These are phyloP conservation scores for Trichoderma sp. DNA, from an alignment of 2,329 filamentous ascomycete species.

Conservation along the genomic window DNA sequence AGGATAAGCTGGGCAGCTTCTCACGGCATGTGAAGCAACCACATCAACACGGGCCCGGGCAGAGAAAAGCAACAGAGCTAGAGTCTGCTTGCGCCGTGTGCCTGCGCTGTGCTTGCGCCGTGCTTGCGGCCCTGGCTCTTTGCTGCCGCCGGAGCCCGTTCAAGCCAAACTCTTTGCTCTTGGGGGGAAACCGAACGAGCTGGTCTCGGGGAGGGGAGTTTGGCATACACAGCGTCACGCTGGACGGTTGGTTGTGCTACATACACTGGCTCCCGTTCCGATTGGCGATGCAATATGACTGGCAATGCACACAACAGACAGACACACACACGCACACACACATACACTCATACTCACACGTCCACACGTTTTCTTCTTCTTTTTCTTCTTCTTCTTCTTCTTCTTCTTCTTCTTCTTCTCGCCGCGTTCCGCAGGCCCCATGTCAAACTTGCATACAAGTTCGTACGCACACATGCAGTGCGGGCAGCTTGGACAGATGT, in stretches of 20 bases:
- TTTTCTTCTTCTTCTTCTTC: background rate
- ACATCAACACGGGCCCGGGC: background rate
- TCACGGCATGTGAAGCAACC: slow-evolving; percentile 1
- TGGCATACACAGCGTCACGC: slow-evolving; percentile 13
- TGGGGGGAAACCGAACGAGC: slow-evolving; percentile 1
- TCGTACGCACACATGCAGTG: background rate
- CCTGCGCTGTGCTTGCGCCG: background rate
- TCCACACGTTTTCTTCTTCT: background rate
- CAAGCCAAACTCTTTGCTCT: background rate
- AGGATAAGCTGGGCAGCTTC: slow-evolving; percentile 4
- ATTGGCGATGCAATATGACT: slow-evolving; percentile 13
- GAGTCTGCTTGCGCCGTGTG: background rate
- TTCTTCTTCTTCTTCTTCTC: background rate
- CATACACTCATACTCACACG: background rate
- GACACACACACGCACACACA: background rate
- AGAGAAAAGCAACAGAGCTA: background rate
- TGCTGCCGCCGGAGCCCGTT: background rate
- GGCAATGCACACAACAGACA: slow-evolving; percentile 10
- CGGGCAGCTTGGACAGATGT: background rate
- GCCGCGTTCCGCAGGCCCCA: slow-evolving; percentile 1
- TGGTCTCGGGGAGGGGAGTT: slow-evolving; percentile 10
- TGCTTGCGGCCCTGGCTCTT: background rate
- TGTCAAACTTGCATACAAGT: background rate
- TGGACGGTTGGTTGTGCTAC: slow-evolving; percentile 9
- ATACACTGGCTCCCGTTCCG: slow-evolving; percentile 11